Evolutionary conservation across 495 filamentous ascomycete species (phyloP).

Genomic region (Haplographium delicatum): DNA sequence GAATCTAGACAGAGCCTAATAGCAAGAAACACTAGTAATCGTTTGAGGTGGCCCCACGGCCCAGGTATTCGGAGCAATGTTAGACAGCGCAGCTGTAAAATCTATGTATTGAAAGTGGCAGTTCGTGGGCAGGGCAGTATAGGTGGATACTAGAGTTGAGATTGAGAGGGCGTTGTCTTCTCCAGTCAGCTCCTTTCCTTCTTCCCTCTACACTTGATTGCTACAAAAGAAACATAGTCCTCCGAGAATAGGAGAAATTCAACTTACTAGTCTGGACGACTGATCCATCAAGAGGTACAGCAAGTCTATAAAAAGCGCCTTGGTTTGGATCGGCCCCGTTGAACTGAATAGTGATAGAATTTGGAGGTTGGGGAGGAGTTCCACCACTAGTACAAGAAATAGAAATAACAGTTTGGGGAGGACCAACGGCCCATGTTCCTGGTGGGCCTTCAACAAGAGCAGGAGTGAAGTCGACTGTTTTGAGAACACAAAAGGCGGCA

Average conservation of each 20-base stretch:
- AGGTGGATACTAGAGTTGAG: slow-evolving; percentile 14
- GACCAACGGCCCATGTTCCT: slow-evolving; percentile 17
- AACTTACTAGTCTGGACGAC: slow-evolving; percentile 3
- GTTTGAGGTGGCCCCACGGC: slow-evolving; percentile 22
- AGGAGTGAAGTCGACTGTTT: slow-evolving; percentile 17
- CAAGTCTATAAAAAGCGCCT: slow-evolving; percentile 10
- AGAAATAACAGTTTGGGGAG: slow-evolving; percentile 17
- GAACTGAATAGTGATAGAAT: slow-evolving; percentile 17
- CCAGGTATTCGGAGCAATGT: slow-evolving; percentile 14
- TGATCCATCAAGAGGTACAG: slow-evolving; percentile 15
- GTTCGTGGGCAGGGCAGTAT: background rate
- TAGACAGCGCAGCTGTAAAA: slow-evolving; percentile 1
- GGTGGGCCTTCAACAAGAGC: slow-evolving; percentile 14
- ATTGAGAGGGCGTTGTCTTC: slow-evolving; percentile 21
- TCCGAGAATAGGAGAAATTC: too few species aligned
- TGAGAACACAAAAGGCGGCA: slow-evolving; percentile 9
- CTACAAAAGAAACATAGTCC: too few species aligned
- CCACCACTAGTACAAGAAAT: slow-evolving; percentile 6
- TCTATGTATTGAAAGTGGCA: slow-evolving; percentile 15
- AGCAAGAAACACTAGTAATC: slow-evolving; percentile 11
- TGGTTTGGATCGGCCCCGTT: slow-evolving; percentile 15
- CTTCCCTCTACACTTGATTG: too few species aligned
- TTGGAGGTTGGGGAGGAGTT: background rate
- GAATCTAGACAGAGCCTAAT: too few species aligned
- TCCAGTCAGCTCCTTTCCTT: too few species aligned